These are phyloP conservation scores for Lachnellula subtilissima DNA, from an alignment of 2,329 filamentous ascomycete species.

Conservation along the genomic window DNA sequence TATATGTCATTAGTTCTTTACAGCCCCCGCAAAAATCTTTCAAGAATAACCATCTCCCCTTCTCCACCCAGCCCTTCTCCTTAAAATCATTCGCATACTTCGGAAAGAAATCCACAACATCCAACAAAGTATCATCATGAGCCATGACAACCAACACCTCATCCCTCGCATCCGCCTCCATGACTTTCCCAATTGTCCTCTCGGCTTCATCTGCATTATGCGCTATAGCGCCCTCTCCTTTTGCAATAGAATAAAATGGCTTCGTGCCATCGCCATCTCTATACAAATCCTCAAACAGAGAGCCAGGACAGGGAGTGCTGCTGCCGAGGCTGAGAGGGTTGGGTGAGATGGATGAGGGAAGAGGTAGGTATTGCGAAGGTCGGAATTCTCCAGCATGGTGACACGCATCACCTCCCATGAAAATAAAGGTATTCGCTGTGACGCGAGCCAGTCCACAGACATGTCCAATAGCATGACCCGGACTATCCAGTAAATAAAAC, in stretches of 20 bases:
- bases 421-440: slow-evolving; percentile 38
- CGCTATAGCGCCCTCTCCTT: slow-evolving; percentile 12
- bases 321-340: slow-evolving; percentile 33
- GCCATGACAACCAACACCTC: slow-evolving; percentile 43
- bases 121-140: slow-evolving; percentile 41
- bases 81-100: slow-evolving; percentile 42
- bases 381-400: slow-evolving; percentile 43
- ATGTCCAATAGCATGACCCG: slow-evolving; percentile 48
- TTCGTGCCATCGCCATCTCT: slow-evolving; percentile 23
- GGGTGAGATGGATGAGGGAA: slow-evolving; percentile 36
- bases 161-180: slow-evolving; percentile 41
- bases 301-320: slow-evolving; percentile 37
- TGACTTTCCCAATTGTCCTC: slow-evolving; percentile 40
- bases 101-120: slow-evolving; percentile 46
- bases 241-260: slow-evolving; percentile 33
- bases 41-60: slow-evolving; percentile 46
- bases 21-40: slow-evolving; percentile 44
- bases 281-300: slow-evolving; percentile 37
- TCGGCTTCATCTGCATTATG: slow-evolving; percentile 31
- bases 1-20: slow-evolving; percentile 17
- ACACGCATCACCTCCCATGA: slow-evolving; percentile 46
- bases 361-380: slow-evolving; percentile 38
- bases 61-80: slow-evolving; percentile 41
- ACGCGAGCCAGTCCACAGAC: slow-evolving; percentile 46
- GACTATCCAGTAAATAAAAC: slow-evolving; percentile 50